These are phyloP conservation scores for Cucurbita argyrosperma DNA, from an alignment of 306 rosid species.

Conservation along the genomic window DNA sequence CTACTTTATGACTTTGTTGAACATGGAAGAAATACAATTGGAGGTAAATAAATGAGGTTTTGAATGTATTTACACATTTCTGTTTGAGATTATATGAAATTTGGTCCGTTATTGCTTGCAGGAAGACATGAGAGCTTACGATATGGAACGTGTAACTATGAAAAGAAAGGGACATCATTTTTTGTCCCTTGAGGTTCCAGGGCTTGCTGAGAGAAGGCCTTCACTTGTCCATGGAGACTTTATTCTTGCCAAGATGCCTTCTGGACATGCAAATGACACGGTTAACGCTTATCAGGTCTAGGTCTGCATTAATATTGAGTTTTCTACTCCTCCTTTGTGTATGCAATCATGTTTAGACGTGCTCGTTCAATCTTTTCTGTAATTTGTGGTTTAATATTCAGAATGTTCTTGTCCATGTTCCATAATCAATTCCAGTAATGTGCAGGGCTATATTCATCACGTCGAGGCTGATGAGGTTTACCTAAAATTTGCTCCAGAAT, in stretches of 20 bases:
- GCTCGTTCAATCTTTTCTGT: neutral
- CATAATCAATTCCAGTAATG: slow-evolving; percentile 2
- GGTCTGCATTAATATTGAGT: neutral
- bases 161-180: slow-evolving; percentile 24
- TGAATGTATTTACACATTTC: neutral
- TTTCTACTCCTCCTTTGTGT: neutral
- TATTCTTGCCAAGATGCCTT: slow-evolving; percentile 48
- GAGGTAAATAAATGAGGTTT: slow-evolving; percentile 35
- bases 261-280: slow-evolving; percentile 1
- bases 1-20: slow-evolving; percentile 45
- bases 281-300: slow-evolving; percentile 40
- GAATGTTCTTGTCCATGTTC: neutral
- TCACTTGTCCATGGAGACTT: slow-evolving; percentile 76
- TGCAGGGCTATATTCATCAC: slow-evolving; percentile 62
- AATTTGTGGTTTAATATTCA: neutral
- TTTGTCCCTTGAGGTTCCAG: slow-evolving; percentile 73
- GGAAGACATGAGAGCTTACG: slow-evolving; percentile 76
- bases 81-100: slow-evolving; percentile 13
- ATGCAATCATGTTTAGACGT: neutral
- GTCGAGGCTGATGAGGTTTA: slow-evolving; percentile 75
- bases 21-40: slow-evolving; percentile 79
- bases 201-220: slow-evolving; percentile 92
- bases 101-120: slow-evolving; percentile 19
- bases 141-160: slow-evolving; percentile 51
- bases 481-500: slow-evolving; percentile 44